These are phyloP conservation scores for Mucor plumbeus DNA, from an alignment of 371 early-diverging fungal genomes.

Conservation along the genomic window DNA sequence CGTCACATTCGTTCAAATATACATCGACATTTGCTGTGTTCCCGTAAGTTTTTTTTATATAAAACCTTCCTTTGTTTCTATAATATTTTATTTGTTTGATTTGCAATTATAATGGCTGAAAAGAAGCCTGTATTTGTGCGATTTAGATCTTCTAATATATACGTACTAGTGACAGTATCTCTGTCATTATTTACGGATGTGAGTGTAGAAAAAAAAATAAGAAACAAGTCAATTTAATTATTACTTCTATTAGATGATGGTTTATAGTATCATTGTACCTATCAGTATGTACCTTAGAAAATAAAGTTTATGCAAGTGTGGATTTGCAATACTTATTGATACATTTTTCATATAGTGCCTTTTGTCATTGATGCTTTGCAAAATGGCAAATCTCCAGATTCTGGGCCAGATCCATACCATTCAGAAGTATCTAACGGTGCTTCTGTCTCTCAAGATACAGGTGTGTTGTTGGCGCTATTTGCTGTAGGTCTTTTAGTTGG, in stretches of 20 bases:
- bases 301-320: neutral
- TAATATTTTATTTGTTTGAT: neutral
- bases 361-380: constrained; percentile 60
- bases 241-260: constrained; percentile 53
- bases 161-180: constrained; percentile 40
- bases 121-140: constrained; percentile 32
- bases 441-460: constrained; percentile 58
- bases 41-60: neutral
- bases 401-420: constrained; percentile 14
- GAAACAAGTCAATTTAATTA: neutral
- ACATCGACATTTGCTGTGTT: neutral
- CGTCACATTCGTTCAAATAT: neutral
- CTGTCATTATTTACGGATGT: constrained; percentile 45
- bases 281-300: constrained; percentile 42
- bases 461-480: constrained; percentile 69
- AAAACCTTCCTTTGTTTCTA: constrained; percentile 1
- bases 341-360: constrained; percentile 51
- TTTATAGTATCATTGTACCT: constrained; percentile 79
- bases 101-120: constrained; percentile 7
- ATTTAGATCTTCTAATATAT: constrained; percentile 35
- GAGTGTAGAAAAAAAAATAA: constrained; percentile 10
- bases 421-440: constrained; percentile 28
- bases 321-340: neutral
- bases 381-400: constrained; percentile 21
- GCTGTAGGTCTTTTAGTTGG: constrained; percentile 70